A percentile compares a stretch with the other conserved stretches of the same genome.
phyloP scores from a whole-genome alignment of 2,329 filamentous ascomycete genomes.

The Diaporthe velutina region DNA sequence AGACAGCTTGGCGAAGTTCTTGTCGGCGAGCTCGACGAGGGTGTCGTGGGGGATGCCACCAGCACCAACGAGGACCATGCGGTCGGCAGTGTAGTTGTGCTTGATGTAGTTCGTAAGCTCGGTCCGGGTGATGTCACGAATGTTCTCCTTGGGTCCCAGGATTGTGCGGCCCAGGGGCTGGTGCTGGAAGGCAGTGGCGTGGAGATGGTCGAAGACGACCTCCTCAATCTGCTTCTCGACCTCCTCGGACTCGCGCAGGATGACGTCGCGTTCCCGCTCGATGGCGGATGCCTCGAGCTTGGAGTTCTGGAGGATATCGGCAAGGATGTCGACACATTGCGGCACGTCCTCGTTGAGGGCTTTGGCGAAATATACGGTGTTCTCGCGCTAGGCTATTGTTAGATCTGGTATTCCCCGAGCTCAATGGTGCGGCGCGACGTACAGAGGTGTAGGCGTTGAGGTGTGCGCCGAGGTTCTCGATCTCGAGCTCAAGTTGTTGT shows the following conservation, averaged over 20 bases:
- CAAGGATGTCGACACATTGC: slow-evolving; percentile 96
- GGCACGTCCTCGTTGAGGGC: slow-evolving; percentile 98
- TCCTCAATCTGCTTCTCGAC: slow-evolving; percentile 99
- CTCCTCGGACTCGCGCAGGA: slow-evolving; percentile 98
- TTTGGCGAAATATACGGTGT: slow-evolving; percentile 99
- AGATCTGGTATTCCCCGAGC: slow-evolving; percentile 40
- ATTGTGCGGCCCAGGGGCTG: slow-evolving; percentile 98
- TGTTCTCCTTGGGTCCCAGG: slow-evolving; percentile 97
- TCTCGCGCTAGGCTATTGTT: slow-evolving; percentile 80
- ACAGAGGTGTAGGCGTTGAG: slow-evolving; percentile 99
- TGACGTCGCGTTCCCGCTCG: slow-evolving; percentile 98
- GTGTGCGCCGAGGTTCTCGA: slow-evolving; percentile 99
- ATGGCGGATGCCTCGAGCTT: slow-evolving; percentile 94
- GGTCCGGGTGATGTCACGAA: slow-evolving; percentile 91
- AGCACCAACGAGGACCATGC: slow-evolving; percentile 97
- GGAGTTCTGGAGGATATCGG: slow-evolving; percentile 99
- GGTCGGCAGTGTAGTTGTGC: slow-evolving; percentile 99
- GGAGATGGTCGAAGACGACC: slow-evolving; percentile 98
- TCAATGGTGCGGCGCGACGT: slow-evolving; percentile 56
- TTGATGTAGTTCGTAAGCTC: slow-evolving; percentile 98
- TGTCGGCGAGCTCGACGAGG: slow-evolving; percentile 95
- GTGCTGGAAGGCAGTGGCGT: slow-evolving; percentile 96
- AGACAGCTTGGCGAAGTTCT: slow-evolving; percentile 89
- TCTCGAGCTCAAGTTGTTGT: slow-evolving; percentile 98
- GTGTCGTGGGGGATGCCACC: slow-evolving; percentile 94